Evolutionary conservation across 345 rosid species (phyloP), one percentile per base, ranked within the genome.

Genomic region (Diplotaxis tenuifolia): DNA sequence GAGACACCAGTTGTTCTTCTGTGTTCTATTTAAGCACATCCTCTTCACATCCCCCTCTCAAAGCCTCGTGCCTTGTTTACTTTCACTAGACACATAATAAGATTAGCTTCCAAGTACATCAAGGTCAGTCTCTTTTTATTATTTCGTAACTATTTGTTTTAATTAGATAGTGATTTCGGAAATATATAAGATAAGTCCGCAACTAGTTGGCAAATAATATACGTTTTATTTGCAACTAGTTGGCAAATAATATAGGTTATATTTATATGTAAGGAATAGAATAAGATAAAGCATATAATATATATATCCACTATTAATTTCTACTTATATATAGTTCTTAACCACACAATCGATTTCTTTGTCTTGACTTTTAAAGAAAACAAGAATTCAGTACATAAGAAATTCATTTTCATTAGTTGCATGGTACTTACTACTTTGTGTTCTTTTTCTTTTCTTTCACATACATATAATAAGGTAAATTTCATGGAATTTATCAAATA

Each of bases 1-100:
- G 42, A 75, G 83, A 83, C 78, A 84, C 83, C 82, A 74, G 76
- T 74, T 75, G 65, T 81, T 82, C 81, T 29, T 62, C 73, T 76
- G 74, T 75, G 65, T 75, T 83, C 75, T 83, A 88, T 86, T 77
- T 83, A 86, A 81, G 63, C 78, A 42, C 36, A 56, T 57, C 15
- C 62, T 9, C 80, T 53, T 71, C 67, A 54, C 79, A 65, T 54
- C 81, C 71, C 36, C 77, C 78, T 56, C 52, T 67, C 76, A 68
- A 45, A 66, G 62, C 69, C 74, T 62, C 74, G 71, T 40, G 53
- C 23, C 74, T 54, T 67, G 21, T 66, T 71, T 60, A 54, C 58
- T 72, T 42, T 31, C 68, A 65, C 32, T 56, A 20, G 3, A 61
- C 64, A 21, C 55, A 42, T 40, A 14, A 28, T 62, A 40, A 53